Evolutionary conservation across 345 rosid species (phyloP).

Genomic region (Mercurialis annua): DNA sequence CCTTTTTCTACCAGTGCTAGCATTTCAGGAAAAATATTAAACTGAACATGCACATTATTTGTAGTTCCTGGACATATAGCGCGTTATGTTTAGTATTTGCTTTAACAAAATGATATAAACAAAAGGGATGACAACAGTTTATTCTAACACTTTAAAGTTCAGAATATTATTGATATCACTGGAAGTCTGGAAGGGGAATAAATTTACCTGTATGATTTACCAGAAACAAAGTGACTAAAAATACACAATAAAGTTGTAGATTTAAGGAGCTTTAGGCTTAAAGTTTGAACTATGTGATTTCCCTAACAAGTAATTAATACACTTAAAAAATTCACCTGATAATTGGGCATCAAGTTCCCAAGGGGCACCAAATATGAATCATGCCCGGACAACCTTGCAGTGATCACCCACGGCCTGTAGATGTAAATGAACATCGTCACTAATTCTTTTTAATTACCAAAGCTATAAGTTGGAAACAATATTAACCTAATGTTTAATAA

Average conservation of each 20-base stretch:
- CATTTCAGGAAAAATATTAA: too few species aligned
- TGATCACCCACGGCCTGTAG: conserved; percentile 44
- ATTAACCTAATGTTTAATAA: not conserved
- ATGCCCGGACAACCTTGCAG: conserved; percentile 15
- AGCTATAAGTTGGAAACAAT: not conserved
- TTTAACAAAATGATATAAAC: too few species aligned
- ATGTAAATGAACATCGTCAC: not conserved
- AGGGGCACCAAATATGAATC: conserved; percentile 2
- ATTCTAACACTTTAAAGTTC: too few species aligned
- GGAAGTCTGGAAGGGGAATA: too few species aligned
- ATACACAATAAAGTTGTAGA: not conserved
- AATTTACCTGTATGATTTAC: too few species aligned
- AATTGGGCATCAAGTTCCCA: conserved; percentile 19
- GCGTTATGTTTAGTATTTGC: too few species aligned
- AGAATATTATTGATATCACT: too few species aligned
- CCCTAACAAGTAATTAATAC: not conserved
- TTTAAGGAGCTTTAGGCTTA: not conserved
- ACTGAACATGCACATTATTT: too few species aligned
- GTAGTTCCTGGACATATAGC: too few species aligned
- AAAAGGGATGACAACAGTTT: too few species aligned
- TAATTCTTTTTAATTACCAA: not conserved
- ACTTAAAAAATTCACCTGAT: conserved; percentile 19
- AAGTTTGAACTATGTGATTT: not conserved
- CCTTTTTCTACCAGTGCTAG: too few species aligned
- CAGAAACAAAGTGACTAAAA: not conserved